Conservation (phyloP, 2,329 filamentous ascomycete species). For the Fusarium succisae region DNA sequence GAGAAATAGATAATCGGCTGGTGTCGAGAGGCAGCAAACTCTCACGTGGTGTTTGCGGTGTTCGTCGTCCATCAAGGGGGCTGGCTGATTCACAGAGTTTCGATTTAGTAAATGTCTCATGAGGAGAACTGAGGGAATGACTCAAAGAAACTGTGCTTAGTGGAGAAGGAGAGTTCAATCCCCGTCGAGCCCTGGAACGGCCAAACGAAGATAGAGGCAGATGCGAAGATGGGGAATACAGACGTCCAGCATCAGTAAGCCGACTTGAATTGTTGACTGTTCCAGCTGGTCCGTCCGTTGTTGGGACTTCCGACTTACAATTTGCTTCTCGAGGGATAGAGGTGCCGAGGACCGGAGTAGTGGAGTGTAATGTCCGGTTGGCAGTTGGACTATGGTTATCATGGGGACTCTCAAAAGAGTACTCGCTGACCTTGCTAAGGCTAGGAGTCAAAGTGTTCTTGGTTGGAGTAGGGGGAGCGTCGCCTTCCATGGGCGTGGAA, state of each 20-base stretch:
- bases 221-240: slow-evolving; percentile 46
- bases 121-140: slow-evolving; percentile 42
- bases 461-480: slow-evolving; percentile 93
- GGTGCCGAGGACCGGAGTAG: slow-evolving; percentile 54
- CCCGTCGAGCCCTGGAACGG: slow-evolving; percentile 43
- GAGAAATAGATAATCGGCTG: slow-evolving; percentile 84
- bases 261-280: slow-evolving; percentile 19
- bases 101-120: slow-evolving; percentile 62
- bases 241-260: slow-evolving; percentile 46
- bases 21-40: slow-evolving; percentile 79
- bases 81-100: slow-evolving; percentile 63
- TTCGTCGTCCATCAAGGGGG: slow-evolving; percentile 66
- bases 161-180: slow-evolving; percentile 49
- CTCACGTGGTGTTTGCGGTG: slow-evolving; percentile 84
- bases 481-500: slow-evolving; percentile 53
- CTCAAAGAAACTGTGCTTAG: slow-evolving; percentile 41
- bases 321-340: slow-evolving; percentile 50
- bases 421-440: slow-evolving; percentile 50
- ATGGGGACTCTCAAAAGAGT: slow-evolving; percentile 52
- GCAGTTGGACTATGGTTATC: slow-evolving; percentile 52
- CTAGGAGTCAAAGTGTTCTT: slow-evolving; percentile 68
- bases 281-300: slow-evolving; percentile 17
- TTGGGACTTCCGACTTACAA: slow-evolving; percentile 55
- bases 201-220: slow-evolving; percentile 52
- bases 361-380: slow-evolving; percentile 54